Evolutionary conservation across 2,329 filamentous ascomycete species (phyloP), one percentile per base, ranked within the genome.

Genomic region (Mariannaea sp.): DNA sequence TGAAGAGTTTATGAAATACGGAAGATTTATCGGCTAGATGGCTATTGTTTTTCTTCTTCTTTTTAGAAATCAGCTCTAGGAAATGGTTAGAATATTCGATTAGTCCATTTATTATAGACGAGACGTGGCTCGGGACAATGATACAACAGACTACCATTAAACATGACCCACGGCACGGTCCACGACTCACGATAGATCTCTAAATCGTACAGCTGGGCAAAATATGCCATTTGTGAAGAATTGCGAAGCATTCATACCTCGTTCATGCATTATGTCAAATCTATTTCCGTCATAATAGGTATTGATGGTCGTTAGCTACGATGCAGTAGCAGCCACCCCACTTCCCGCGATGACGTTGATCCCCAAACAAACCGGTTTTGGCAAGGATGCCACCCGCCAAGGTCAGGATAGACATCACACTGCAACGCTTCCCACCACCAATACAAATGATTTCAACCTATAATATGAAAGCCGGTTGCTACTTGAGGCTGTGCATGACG

Each of bases 1-100:
- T 62, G 64, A 69, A 17, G 70, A 74, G 41, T 80, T 80, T 52
- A 16, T 20, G 0, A 51, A 13, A 7, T 58, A 57, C 22, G 63
- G 39, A 0, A 38, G 19, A 8, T 65, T 55, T 3, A 57, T 65
- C 22, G 63, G 63, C 2, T 66, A 57, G 27, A 2, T 24, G 5
- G 8, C 13, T 20, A 44, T 32, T n/a, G n/a, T n/a, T n/a, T n/a
- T n/a, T n/a, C n/a, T n/a, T n/a, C n/a, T n/a, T n/a, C n/a, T n/a
- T n/a, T n/a, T n/a, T n/a, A n/a, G n/a, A n/a, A n/a, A n/a, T n/a
- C n/a, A n/a, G n/a, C n/a, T n/a, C n/a, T n/a, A n/a, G n/a, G n/a
- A n/a, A n/a, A n/a, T n/a, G n/a, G n/a, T n/a, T n/a, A n/a, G n/a
- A n/a, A n/a, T n/a, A n/a, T n/a, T n/a, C n/a, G n/a, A n/a, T n/a